These are phyloP conservation scores for Ganoderma boninense DNA, from an alignment of 1,284 basidiomycete species.

Conservation along the genomic window DNA sequence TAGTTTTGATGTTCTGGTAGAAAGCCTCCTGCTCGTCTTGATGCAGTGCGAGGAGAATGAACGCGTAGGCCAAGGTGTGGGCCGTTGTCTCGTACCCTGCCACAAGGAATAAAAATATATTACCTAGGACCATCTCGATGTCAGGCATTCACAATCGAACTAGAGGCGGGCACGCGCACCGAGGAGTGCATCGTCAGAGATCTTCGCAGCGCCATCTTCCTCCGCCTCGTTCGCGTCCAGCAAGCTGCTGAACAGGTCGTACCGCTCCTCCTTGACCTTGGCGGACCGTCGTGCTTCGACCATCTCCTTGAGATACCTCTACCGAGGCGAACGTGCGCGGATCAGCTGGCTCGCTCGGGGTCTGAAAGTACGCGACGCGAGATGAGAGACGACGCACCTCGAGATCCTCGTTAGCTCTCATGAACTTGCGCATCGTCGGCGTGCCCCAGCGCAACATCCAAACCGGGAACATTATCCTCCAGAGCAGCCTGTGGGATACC, in stretches of 20 bases:
- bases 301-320: constrained; percentile 67
- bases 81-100: constrained; percentile 69
- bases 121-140: constrained; percentile 46
- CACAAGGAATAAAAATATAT: constrained; percentile 55
- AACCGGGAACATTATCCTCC: constrained; percentile 54
- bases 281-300: constrained; percentile 51
- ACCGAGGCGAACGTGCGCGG: not conserved
- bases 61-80: constrained; percentile 64
- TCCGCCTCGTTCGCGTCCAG: constrained; percentile 56
- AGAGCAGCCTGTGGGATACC: constrained; percentile 52
- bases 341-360: not conserved
- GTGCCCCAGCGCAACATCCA: constrained; percentile 51
- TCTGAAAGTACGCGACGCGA: not conserved
- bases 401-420: constrained; percentile 57
- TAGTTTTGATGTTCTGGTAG: constrained; percentile 49
- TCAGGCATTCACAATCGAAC: not conserved
- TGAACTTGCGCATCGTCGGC: constrained; percentile 45
- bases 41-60: constrained; percentile 62
- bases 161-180: constrained; percentile 41
- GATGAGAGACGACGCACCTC: constrained; percentile 42
- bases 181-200: constrained; percentile 59
- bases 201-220: constrained; percentile 41
- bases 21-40: constrained; percentile 69
- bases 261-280: constrained; percentile 49
- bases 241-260: constrained; percentile 65